Base-by-base conservation (phyloP, 305 asterid genomes). In the Rubia balearica region DNA sequence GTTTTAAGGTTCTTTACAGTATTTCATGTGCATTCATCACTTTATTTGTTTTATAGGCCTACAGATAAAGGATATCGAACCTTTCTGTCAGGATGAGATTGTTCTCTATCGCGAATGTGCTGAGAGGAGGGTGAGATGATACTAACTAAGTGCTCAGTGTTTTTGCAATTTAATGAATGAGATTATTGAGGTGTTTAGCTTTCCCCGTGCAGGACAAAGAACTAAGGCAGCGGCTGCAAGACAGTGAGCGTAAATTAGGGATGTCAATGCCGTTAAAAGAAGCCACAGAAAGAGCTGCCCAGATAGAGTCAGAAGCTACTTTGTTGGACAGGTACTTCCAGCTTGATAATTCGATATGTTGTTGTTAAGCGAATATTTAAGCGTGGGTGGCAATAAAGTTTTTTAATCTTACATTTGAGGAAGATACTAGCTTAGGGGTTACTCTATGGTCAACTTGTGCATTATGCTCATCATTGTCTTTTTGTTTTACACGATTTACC, bases 41-140 rank as follows among this genome's bases (percentile, higher is more conserved):
- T 72, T 48, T n/a, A 16, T 60, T 42, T 48, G 19, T 66, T 51
- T 60, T 59, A 4, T 68, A 92, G 97, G 97, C 73, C 85, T 93
- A 74, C 98, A 90, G 71, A 88, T 93, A 76, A 89, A 93, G 78
- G 98, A 93, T 67, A 84, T 89, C 42, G 99, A 91, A 88, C 99
- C 99, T 53, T 91, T 94, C 79, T 94, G 98, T 81, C 99, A 94
- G 82, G 99, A 94, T 22, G 99, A 94, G 85, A 88, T 94, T 78
- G 90, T 86, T 33, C 65, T 94, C n/a, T 91, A 91, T 72, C 77
- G 75, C 65, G 86, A 90, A 79, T 93, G 97, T 84, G 91, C 90
- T 24, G 92, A 89, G 85, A 90, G 86, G 81, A 85, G 98, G 86
- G 97, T 93, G 81, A 82, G 94, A 76, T 76, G 65, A 49, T 68